Base-by-base conservation (phyloP, 1,284 basidiomycete genomes). In the Ustilago curta region DNA sequence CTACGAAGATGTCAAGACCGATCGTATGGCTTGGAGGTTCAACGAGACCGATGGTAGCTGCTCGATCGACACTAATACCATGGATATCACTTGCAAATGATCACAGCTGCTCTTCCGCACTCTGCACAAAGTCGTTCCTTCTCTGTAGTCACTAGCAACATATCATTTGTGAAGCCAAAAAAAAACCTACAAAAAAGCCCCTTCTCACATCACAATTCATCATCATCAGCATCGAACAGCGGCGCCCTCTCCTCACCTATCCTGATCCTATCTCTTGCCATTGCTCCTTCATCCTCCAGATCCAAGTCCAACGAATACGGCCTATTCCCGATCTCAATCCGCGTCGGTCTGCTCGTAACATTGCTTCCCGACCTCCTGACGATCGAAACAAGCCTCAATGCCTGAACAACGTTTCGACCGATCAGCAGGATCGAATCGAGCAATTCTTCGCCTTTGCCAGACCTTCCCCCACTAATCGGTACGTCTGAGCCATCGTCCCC, bases 371-470 rank as follows among this genome's bases (percentile, higher is more conserved):
- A 76, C 51, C 83, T 66, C 21, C 83, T 71, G 4, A 84, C 77
- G 31, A 84, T 83, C 31, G 76, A 70, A 1, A 84, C 62, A 14
- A 84, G 61, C 9, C 83, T 70, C n/a, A 80, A 42, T 16, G 79
- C 76, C 59, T 84, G 83, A 18, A 82, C 69, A 2, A 78, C 80
- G 32, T 84, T 84, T 23, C 83, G 64, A 7, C 76, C 74, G 39
- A 84, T 84, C 14, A 84, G 61, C 44, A 84, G 72, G 27, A 84
- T 39, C 32, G 78, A 81, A 55, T 84, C 83, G 19, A 84, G 53
- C 11, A 84, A 58, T 60, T 84, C 83, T 43, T 84, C 83, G 12
- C 72, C 61, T 47, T 75, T 78, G 9, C 82, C 82, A 7, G 67
- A 58, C 14, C 83, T 54, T 31, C 53, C 65, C 1, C 56, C 42